phyloP scores from a whole-genome alignment of 2,329 filamentous ascomycete species.

The Aspergillus latus region DNA sequence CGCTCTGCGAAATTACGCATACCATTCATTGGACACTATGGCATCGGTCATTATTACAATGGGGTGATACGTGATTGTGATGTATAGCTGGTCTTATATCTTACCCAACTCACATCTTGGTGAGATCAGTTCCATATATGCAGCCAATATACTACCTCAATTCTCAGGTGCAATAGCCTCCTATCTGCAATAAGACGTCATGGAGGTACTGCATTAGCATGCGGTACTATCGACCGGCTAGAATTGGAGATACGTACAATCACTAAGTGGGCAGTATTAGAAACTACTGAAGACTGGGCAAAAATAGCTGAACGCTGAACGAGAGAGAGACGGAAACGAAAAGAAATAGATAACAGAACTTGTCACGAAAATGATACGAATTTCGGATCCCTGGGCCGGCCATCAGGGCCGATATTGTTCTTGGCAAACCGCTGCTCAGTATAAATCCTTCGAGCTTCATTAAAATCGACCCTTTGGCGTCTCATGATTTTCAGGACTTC shows the following conservation, averaged over 20 bases:
- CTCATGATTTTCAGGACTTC: constrained; percentile 92
- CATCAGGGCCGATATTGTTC: constrained; percentile 86
- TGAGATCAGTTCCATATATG: background rate
- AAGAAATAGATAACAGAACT: constrained; percentile 6
- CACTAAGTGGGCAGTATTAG: background rate
- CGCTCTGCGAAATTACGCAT: background rate
- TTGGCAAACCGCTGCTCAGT: constrained; percentile 83
- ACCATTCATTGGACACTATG: background rate
- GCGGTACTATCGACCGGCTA: background rate
- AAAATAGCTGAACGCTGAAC: background rate
- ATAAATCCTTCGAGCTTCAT: constrained; percentile 83
- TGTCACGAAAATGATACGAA: constrained; percentile 83
- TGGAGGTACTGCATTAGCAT: background rate
- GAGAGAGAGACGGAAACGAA: constrained; percentile 2
- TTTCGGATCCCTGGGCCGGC: constrained; percentile 85
- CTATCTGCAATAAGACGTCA: too few relatives aligned
- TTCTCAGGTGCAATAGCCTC: too few relatives aligned
- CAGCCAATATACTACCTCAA: background rate
- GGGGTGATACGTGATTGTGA: background rate
- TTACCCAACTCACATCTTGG: background rate
- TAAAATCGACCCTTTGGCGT: constrained; percentile 75
- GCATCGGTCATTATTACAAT: background rate
- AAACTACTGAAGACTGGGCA: background rate
- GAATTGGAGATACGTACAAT: background rate
- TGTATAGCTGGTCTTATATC: background rate